A percentile compares a stretch with the other conserved stretches of the same genome.
Evolutionary conservation across 2,329 filamentous ascomycete species (phyloP).

Genomic region (Cytospora paraplurivora): DNA sequence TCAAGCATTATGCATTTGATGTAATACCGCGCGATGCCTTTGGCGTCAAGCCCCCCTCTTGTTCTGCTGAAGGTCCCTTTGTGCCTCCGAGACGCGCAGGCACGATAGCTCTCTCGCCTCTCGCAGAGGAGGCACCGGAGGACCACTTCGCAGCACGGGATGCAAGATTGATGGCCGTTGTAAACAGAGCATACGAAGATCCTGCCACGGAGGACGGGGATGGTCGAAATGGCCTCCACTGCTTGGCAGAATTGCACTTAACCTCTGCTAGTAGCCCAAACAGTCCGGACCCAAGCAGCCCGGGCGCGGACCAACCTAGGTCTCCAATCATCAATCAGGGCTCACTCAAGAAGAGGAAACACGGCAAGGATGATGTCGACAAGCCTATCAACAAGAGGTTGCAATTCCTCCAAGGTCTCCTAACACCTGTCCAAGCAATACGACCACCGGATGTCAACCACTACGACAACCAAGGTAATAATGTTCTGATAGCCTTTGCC

Average conservation of each 20-base stretch:
- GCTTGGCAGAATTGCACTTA: slow-evolving; percentile 57
- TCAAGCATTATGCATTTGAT: slow-evolving; percentile 29
- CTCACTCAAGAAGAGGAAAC: slow-evolving; percentile 45
- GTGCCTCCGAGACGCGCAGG: slow-evolving; percentile 11
- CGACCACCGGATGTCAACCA: slow-evolving; percentile 48
- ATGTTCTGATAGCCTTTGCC: slow-evolving; percentile 59
- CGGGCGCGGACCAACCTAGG: slow-evolving; percentile 33
- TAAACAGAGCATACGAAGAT: slow-evolving; percentile 40
- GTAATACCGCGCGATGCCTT: slow-evolving; percentile 53
- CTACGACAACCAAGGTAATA: slow-evolving; percentile 54
- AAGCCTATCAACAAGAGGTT: slow-evolving; percentile 32
- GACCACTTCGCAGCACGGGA: slow-evolving; percentile 36
- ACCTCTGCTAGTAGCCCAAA: slow-evolving; percentile 32
- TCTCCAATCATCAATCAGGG: slow-evolving; percentile 7
- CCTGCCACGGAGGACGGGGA: slow-evolving; percentile 44
- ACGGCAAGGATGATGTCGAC: slow-evolving; percentile 37
- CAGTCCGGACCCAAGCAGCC: slow-evolving; percentile 30
- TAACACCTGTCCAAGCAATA: slow-evolving; percentile 31
- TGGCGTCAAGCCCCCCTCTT: slow-evolving; percentile 38
- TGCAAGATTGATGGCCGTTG: slow-evolving; percentile 42
- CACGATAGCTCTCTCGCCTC: slow-evolving; percentile 29
- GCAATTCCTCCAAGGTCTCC: slow-evolving; percentile 35
- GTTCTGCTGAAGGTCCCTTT: slow-evolving; percentile 20
- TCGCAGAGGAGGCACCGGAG: slow-evolving; percentile 28
- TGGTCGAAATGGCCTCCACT: slow-evolving; percentile 60